phyloP scores from a whole-genome alignment of 129 eudicot genomes.

The Heracleum sosnowskyi region DNA sequence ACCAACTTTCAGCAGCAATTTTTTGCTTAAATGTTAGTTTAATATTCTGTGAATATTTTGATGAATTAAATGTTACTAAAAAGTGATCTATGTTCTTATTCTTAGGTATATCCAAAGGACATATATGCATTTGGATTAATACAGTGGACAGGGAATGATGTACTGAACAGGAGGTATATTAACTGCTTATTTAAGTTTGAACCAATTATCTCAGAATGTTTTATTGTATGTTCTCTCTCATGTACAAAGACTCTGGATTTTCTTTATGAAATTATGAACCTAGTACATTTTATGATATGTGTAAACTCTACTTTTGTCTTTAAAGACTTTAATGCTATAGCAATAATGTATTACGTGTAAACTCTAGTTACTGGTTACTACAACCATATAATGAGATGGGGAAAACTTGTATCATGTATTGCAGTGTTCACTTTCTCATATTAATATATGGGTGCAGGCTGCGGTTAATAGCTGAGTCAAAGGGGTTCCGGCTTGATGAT shows the following conservation, averaged over 20 bases:
- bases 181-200: background rate
- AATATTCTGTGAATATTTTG: background rate
- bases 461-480: slow-evolving; percentile 79
- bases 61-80: background rate
- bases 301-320: background rate
- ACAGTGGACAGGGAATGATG: slow-evolving; percentile 96
- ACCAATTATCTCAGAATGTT: background rate
- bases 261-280: background rate
- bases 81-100: background rate
- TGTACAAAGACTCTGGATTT: background rate
- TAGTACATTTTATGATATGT: background rate
- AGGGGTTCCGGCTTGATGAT: slow-evolving; percentile 89
- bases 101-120: slow-evolving; percentile 84
- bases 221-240: background rate
- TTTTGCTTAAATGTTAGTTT: background rate
- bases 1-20: background rate
- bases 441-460: slow-evolving; percentile 37
- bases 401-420: background rate
- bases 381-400: background rate
- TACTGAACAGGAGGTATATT: slow-evolving; percentile 71
- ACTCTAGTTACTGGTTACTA: background rate
- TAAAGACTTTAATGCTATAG: background rate
- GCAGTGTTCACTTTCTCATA: background rate
- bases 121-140: slow-evolving; percentile 87
- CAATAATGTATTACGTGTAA: slow-evolving; percentile 5